Evolutionary conservation across 31 red algal genomes (phyloP), one percentile per base, ranked within the genome.

Genomic region (Porphyra umbilicalis): DNA sequence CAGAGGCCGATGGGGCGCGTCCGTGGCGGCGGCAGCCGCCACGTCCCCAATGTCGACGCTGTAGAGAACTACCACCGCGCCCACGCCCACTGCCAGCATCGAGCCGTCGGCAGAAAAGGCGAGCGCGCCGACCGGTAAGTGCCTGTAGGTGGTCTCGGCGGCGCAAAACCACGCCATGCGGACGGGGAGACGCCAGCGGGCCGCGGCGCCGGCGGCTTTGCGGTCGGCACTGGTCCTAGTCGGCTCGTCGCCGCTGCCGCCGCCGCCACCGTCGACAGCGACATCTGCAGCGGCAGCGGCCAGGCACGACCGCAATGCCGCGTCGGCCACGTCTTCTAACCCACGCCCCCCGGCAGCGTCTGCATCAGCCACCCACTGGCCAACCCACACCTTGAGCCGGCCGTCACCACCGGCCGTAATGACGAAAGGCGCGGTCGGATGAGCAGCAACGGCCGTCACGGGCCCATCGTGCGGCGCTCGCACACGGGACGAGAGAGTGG

Each of bases 71-170:
- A 93, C 40, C 76, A 85, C 30, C 38, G 79, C 85, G 76, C 83
- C 85, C 32, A 42, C 82, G 13, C 79, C 86, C 10, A 88, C 71
- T 14, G 83, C 90, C 5, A 88, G 68, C 34, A 93, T 37, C 74
- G 90, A 93, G 32, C 90, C 90, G 79, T 93, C 90, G 25, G 37
- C 38, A 5, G 90, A 93, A 79, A 93, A 93, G 34, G 84, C 79
- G 39, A 83, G 36, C 15, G 78, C 79, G 33, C 71, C 79, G 20
- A 78, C 84, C 10, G 90, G 81, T 39, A 88, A 33, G 9, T 75
- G 67, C 36, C 85, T 87, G 86, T 88, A 88, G 32, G 31, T 36
- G 3, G 85, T 79, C 78, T 88, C 83, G 16, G 79, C 83, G 35
- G 85, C 90, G 40, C 82, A 83, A 32, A 83, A 80, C 90, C 90